These are phyloP conservation scores for Mentha longifolia DNA, from an alignment of 257 asterid genomes.

Conservation along the genomic window DNA sequence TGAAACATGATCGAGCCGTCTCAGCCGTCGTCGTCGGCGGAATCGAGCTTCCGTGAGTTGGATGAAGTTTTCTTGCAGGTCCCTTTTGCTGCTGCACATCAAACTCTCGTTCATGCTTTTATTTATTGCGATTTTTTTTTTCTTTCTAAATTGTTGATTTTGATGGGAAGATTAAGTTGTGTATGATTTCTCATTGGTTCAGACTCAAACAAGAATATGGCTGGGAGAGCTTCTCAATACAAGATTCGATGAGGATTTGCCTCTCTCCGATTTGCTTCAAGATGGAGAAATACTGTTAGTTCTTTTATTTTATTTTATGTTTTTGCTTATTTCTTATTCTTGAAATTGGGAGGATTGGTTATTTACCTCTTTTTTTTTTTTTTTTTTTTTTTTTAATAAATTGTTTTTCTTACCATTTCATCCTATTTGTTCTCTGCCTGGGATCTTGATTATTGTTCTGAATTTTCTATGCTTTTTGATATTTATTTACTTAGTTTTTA, in stretches of 20 bases:
- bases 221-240: constrained; percentile 69
- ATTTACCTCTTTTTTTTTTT: neutral
- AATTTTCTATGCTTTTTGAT: neutral
- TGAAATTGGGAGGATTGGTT: neutral
- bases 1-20: constrained; percentile 56
- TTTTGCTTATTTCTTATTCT: neutral
- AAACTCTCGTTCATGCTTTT: constrained; percentile 17
- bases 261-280: constrained; percentile 84
- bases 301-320: constrained; percentile 19
- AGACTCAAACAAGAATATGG: constrained; percentile 90
- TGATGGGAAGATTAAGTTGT: neutral
- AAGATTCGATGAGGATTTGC: constrained; percentile 63
- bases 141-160: constrained; percentile 20
- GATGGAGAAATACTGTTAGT: constrained; percentile 91
- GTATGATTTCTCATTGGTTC: constrained; percentile 22
- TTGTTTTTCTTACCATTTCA: neutral
- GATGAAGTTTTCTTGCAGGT: constrained; percentile 93
- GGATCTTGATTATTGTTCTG: constrained; percentile 25
- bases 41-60: constrained; percentile 77
- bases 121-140: neutral
- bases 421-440: neutral
- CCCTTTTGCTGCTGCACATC: neutral
- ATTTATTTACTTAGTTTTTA: neutral
- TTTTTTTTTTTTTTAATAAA: too few relatives aligned
- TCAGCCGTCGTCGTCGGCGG: constrained; percentile 58